Base-by-base conservation (phyloP, 2,329 filamentous ascomycete species). In the Corniculantispora saksenae region DNA sequence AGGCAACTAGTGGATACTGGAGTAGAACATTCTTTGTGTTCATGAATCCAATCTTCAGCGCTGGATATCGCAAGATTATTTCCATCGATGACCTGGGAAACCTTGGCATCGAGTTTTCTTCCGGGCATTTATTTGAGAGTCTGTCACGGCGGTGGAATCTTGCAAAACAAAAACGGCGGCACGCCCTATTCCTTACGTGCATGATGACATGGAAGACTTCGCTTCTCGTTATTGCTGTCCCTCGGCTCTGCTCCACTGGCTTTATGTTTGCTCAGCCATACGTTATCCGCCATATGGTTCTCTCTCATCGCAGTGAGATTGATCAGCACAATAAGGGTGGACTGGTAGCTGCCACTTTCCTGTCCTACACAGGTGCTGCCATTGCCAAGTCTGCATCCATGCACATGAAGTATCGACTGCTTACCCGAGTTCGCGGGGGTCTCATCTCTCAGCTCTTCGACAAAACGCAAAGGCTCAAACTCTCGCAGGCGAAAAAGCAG, bases 1-100 rank as follows among this genome's bases (percentile, higher is more conserved):
- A 60, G 27, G 40, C 57, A 3, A 35, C 43, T 2, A 60, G 57
- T 23, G 57, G 57, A 5, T 60, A 32, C 43, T 60, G 57, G 57
- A 50, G 27, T 19, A 27, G 57, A 17, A 40, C 25, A 2, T 48
- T 60, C 2, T 60, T 60, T n/a, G 2, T 60, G 23, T 60, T 45
- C 13, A 25, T 60, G 21, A n/a, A n/a, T 43, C 32, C 57, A 19
- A 32, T 48, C 17, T 48, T 50, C 8, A 25, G 23, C 6, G 7
- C 6, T 15, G 57, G 57, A 5, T 60, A 47, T 38, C 47, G 17
- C 7, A 23, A 5, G 13, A 5, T 6, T 21, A 9, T n/a, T 50
- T 25, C 23, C 4, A 3, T 9, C n/a, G 7, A 48, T 3, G 25
- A 60, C 40, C 43, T 60, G 6, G 43, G 10, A 7, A 35, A 8